Percentiles rank a stretch among this genome's conserved stretches.
phyloP scores from a whole-genome alignment of 768 basidiomycete species.

The Phaeotremella skinneri region DNA sequence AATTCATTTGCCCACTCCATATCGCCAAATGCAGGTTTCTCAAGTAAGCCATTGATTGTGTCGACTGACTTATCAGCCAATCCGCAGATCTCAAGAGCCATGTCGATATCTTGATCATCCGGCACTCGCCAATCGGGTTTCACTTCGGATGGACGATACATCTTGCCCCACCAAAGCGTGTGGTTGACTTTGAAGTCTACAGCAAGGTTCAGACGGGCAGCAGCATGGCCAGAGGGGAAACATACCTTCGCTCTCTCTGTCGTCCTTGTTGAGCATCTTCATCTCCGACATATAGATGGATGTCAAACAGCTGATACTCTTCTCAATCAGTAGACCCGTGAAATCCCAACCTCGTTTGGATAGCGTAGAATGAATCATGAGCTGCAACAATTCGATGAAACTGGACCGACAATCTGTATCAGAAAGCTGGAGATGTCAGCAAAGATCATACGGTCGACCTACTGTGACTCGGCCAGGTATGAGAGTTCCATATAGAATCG shows the following conservation, averaged over 20 bases:
- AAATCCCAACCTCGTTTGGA: slow-evolving; percentile 81
- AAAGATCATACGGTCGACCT: slow-evolving; percentile 4
- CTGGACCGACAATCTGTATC: slow-evolving; percentile 15
- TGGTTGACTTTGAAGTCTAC: slow-evolving; percentile 67
- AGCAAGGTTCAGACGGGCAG: neutral
- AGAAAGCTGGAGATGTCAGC: slow-evolving; percentile 24
- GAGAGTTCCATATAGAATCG: slow-evolving; percentile 36
- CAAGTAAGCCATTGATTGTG: slow-evolving; percentile 61
- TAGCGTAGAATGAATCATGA: slow-evolving; percentile 68
- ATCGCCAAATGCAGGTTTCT: slow-evolving; percentile 56
- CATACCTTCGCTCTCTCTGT: slow-evolving; percentile 70
- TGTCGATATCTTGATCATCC: slow-evolving; percentile 65
- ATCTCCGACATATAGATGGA: slow-evolving; percentile 79
- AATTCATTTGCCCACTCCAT: slow-evolving; percentile 89
- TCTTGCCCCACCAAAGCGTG: slow-evolving; percentile 75
- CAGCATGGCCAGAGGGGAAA: slow-evolving; percentile 1
- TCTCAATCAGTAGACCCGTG: slow-evolving; percentile 72
- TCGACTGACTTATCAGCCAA: slow-evolving; percentile 59
- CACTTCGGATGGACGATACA: slow-evolving; percentile 68
- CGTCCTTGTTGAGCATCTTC: slow-evolving; percentile 72
- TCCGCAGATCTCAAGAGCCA: slow-evolving; percentile 67
- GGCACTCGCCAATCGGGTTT: slow-evolving; percentile 84
- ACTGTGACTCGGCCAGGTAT: slow-evolving; percentile 32
- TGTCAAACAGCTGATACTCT: slow-evolving; percentile 69
- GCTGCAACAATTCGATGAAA: slow-evolving; percentile 56